Percentiles rank a stretch among this genome's conserved stretches.
Evolutionary conservation across 2,329 filamentous ascomycete genomes (phyloP).

Genomic region (Neodidymelliopsis sp.): DNA sequence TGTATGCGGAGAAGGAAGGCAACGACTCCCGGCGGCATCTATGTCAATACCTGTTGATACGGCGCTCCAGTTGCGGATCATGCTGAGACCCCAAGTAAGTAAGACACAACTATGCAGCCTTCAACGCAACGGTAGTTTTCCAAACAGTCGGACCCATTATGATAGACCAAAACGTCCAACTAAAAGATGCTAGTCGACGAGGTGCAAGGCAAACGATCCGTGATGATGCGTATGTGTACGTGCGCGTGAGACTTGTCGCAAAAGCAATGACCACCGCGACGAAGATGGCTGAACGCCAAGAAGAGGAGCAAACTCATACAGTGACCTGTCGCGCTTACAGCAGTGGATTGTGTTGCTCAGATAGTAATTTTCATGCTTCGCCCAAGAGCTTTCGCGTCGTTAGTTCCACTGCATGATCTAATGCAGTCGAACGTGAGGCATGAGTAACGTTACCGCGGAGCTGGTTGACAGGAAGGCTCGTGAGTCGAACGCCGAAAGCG

Average conservation of each 20-base stretch:
- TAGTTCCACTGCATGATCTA: not conserved
- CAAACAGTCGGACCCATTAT: no score
- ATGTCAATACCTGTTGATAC: not conserved
- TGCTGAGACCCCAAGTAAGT: not conserved
- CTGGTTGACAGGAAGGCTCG: not conserved
- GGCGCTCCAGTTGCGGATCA: not conserved
- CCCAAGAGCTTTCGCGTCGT: not conserved
- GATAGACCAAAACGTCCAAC: no score
- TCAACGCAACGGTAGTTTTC: no score
- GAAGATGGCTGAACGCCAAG: not conserved
- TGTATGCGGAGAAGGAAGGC: not conserved
- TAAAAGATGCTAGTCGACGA: no score
- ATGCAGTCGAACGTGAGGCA: not conserved
- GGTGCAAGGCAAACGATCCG: not conserved
- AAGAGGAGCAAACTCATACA: slow-evolving; percentile 4
- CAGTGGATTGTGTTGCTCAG: not conserved
- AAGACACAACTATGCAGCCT: not conserved
- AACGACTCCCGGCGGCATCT: not conserved
- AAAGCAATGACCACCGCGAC: not conserved
- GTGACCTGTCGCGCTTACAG: not conserved
- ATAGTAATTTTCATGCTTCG: not conserved
- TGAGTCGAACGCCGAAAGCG: not conserved
- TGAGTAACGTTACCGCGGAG: not conserved
- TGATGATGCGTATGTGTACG: not conserved
- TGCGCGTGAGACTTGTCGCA: not conserved